Evolutionary conservation across 1,139 yeast genomes (phyloP).

Genomic region (Pichia sp.): DNA sequence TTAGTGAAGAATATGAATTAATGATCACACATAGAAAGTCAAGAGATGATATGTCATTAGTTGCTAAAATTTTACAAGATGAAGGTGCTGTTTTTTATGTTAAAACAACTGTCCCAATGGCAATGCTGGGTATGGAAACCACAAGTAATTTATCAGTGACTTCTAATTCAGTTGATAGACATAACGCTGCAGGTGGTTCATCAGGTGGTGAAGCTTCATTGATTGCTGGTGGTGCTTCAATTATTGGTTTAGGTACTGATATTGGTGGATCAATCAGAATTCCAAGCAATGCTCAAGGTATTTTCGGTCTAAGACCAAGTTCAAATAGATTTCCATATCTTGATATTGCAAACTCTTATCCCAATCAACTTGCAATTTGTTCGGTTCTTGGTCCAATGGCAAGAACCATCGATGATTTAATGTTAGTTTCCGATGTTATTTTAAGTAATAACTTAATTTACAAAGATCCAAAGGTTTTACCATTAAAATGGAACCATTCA

Average conservation of each 20-base stretch:
- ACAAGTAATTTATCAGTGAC: slow-evolving; percentile 44
- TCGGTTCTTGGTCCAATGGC: slow-evolving; percentile 57
- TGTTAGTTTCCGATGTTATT: slow-evolving; percentile 51
- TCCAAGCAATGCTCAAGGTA: slow-evolving; percentile 50
- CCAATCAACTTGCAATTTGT: slow-evolving; percentile 50
- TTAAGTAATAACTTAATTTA: slow-evolving; percentile 53
- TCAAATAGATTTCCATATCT: slow-evolving; percentile 45
- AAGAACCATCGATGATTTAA: slow-evolving; percentile 57
- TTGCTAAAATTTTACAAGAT: slow-evolving; percentile 37
- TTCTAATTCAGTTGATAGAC: slow-evolving; percentile 40
- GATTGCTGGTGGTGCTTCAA: slow-evolving; percentile 42
- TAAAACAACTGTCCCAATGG: slow-evolving; percentile 55
- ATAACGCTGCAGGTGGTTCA: slow-evolving; percentile 50
- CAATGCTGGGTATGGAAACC: slow-evolving; percentile 50
- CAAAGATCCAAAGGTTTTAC: slow-evolving; percentile 41
- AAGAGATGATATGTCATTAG: slow-evolving; percentile 27
- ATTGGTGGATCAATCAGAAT: slow-evolving; percentile 60
- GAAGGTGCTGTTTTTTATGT: slow-evolving; percentile 52
- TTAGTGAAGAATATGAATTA: slow-evolving; percentile 25
- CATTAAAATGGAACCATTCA: slow-evolving; percentile 35
- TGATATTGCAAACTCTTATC: slow-evolving; percentile 47
- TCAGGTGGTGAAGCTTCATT: slow-evolving; percentile 65
- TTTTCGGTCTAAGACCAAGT: slow-evolving; percentile 49
- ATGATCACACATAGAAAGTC: slow-evolving; percentile 15
- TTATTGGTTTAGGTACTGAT: slow-evolving; percentile 57